Base-by-base conservation (phyloP, 768 basidiomycete species). In the Panellus pusillus region DNA sequence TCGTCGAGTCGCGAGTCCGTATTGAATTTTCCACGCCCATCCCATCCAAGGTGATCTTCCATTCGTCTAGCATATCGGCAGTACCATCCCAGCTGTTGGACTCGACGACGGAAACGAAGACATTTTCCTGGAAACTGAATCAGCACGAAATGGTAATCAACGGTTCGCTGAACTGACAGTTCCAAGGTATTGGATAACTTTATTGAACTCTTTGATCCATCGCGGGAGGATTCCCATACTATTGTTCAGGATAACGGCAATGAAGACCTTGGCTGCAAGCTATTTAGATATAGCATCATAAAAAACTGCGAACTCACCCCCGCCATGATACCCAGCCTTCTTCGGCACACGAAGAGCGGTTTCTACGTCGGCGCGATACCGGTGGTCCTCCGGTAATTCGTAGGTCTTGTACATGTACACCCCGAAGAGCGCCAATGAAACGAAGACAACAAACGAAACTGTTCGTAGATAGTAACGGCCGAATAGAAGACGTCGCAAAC, bases 211-310 rank as follows among this genome's bases (percentile, higher is more conserved):
- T 11, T 66, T 54, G 7, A 68, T 68, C 74, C 75, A 78, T 47
- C 71, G 69, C 0, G 73, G 72, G 36, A 77, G 61, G 1, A 77
- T 65, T 0, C 50, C 54, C 44, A 70, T 61, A 36, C 74, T 74
- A 44, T 76, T 66, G 60, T 64, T 67, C 54, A 78, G 71, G 64
- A 74, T 71, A 4, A 70, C 74, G 13, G 70, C 73, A 59, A 75
- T 67, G 52, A 71, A 73, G 17, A 72, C 65, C 35, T 70, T 67
- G 44, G 71, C 69, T 61, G 42, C 29, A 41, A 17, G 8, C 3
- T 29, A 32, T 32, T 49, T 36, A 5, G 38, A 13, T 45, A 35
- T 11, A 20, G 24, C 28, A 19, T 3, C 40, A 6, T 39, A 9
- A 38, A 12, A 15, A 14, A 31, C 1, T 2, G 9, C 11, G n/a